Percentiles rank a stretch among this genome's conserved stretches.
Evolutionary conservation across 1,284 basidiomycete genomes (phyloP).

Genomic region (Heterobasidion annosum): DNA sequence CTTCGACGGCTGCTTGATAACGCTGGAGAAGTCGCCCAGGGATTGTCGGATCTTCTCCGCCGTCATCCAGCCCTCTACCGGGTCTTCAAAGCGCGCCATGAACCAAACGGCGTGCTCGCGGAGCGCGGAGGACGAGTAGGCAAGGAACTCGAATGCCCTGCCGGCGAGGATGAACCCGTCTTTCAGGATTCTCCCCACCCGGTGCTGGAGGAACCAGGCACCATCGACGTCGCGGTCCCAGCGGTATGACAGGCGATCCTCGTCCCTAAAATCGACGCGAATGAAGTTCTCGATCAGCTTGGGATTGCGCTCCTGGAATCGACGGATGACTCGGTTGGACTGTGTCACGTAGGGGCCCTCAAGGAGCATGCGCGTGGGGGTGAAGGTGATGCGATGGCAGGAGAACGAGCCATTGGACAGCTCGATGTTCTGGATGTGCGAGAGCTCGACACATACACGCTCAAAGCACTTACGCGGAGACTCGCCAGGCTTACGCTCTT

Average conservation of each 20-base stretch:
- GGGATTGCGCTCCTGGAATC: conserved; percentile 35
- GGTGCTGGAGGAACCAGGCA: conserved; percentile 43
- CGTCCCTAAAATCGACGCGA: conserved; percentile 73
- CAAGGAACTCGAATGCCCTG: conserved; percentile 61
- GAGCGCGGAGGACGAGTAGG: conserved; percentile 62
- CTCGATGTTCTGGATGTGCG: background rate
- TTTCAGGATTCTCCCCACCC: conserved; percentile 51
- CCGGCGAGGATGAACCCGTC: conserved; percentile 56
- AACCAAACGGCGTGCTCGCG: conserved; percentile 69
- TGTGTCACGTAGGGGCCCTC: conserved; percentile 62
- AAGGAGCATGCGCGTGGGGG: conserved; percentile 56
- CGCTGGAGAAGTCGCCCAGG: conserved; percentile 52
- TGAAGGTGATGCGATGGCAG: conserved; percentile 56
- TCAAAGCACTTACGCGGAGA: conserved; percentile 40
- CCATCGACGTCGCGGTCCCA: conserved; percentile 42
- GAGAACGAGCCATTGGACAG: conserved; percentile 26
- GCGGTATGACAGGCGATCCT: conserved; percentile 37
- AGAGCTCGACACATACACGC: conserved; percentile 13
- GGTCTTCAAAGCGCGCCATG: conserved; percentile 45
- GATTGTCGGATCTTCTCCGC: conserved; percentile 45
- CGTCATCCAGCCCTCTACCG: conserved; percentile 25
- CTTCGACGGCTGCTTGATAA: conserved; percentile 58
- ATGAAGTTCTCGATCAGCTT: conserved; percentile 42
- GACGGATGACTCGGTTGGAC: conserved; percentile 53
- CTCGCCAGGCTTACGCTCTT: conserved; percentile 26